phyloP scores from a whole-genome alignment of 108 stramenopile genomes.

The Cyclotella choctawhatcheeana region DNA sequence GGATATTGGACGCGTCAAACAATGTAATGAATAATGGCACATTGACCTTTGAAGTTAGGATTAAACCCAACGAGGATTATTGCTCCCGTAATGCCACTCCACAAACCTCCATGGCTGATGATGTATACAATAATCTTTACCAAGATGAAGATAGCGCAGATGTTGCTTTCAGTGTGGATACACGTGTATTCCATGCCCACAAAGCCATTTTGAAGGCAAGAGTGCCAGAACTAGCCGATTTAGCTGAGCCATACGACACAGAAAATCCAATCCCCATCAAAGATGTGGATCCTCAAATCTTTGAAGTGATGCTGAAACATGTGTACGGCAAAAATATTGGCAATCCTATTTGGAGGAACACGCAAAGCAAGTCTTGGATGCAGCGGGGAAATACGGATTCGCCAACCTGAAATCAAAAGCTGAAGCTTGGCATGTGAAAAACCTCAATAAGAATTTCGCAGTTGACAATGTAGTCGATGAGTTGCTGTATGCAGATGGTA shows the following conservation, averaged over 20 bases:
- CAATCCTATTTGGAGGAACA: neutral
- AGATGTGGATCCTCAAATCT: constrained; percentile 17
- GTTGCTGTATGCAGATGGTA: too few species aligned
- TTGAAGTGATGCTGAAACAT: constrained; percentile 10
- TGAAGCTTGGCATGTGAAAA: constrained; percentile 8
- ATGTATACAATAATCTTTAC: neutral
- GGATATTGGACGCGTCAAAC: too few species aligned
- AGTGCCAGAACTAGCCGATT: too few species aligned
- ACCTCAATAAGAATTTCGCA: neutral
- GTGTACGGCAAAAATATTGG: constrained; percentile 21
- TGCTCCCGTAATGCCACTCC: too few species aligned
- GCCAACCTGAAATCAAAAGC: constrained; percentile 15
- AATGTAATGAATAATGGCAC: too few species aligned
- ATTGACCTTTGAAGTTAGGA: too few species aligned
- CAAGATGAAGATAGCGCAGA: neutral
- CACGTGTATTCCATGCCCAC: neutral
- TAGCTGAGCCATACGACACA: too few species aligned
- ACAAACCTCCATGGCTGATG: too few species aligned
- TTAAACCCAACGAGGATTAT: too few species aligned
- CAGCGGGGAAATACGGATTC: constrained; percentile 16
- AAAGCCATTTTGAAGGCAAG: neutral
- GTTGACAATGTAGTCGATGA: constrained; percentile 6
- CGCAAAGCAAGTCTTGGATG: constrained; percentile 16
- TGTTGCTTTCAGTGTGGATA: neutral
- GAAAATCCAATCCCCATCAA: constrained; percentile 13